Evolutionary conservation across 108 stramenopile species (phyloP).

Genomic region (Discostella pseudostelligera): DNA sequence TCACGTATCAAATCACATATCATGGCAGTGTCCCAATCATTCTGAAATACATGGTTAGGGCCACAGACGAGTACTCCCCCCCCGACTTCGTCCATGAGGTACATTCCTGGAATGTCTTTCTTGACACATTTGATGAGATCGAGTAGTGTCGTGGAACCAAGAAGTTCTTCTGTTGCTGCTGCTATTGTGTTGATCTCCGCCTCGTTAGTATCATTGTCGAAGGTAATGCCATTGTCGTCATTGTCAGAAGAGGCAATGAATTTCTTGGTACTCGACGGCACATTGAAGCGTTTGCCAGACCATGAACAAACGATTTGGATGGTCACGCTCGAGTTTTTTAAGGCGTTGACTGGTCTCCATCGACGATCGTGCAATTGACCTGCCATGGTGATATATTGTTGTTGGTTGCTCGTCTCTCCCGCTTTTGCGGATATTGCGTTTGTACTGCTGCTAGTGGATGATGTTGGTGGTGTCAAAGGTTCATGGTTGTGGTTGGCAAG

Average conservation of each 20-base stretch:
- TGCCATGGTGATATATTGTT: neutral
- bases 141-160: slow-evolving; percentile 27
- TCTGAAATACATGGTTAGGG: slow-evolving; percentile 6
- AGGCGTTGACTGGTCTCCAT: slow-evolving; percentile 25
- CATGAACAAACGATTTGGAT: slow-evolving; percentile 26
- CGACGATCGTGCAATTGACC: slow-evolving; percentile 13
- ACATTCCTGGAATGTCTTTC: slow-evolving; percentile 22
- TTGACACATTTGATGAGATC: slow-evolving; percentile 21
- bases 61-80: slow-evolving; percentile 26
- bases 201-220: too few relatives aligned
- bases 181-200: too few relatives aligned
- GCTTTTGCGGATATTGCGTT: neutral
- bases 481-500: too few relatives aligned
- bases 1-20: slow-evolving; percentile 28
- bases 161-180: slow-evolving; percentile 9
- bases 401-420: neutral
- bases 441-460: neutral
- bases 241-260: slow-evolving; percentile 1
- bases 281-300: slow-evolving; percentile 21
- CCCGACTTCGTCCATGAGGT: slow-evolving; percentile 35
- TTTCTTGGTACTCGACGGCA: slow-evolving; percentile 4
- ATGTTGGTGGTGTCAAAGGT: too few relatives aligned
- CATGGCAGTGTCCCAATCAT: slow-evolving; percentile 32
- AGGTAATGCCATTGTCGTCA: slow-evolving; percentile 9
- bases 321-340: slow-evolving; percentile 24